Base-by-base conservation (phyloP, 495 filamentous ascomycete genomes). In the Aspergillus kassunensis region DNA sequence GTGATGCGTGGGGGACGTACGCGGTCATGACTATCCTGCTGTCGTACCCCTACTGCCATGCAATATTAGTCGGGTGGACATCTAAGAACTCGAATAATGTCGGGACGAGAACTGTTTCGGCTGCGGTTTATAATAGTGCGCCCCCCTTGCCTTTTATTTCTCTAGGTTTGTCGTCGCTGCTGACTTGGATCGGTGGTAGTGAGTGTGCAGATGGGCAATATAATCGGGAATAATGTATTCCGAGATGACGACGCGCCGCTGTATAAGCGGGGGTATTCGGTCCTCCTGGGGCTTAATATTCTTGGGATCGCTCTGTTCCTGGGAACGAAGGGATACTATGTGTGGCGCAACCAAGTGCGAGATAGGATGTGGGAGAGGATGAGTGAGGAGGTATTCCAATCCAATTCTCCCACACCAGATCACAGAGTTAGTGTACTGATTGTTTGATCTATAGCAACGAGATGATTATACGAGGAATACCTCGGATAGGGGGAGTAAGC, bases 31-130 rank as follows among this genome's bases (percentile, higher is more conserved):
- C 72, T 2, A 69, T 71, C 0, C 35, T 83, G 20, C 54, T 80
- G 10, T 74, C 70, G 39, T 80, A 81, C 44, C 80, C 81, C 0
- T 81, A 82, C 51, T 77, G 73, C 56, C 80, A 81, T 51, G 78
- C 84, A 0, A 84, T 87, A 20, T 72, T 84, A 41, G 83, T 85
- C 1, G 83, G 73, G 1, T 83, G 80, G 80, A 78, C 71, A 21
- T 79, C 77, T 0, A 69, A 74, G 51, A 84, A 87, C 57, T 74
- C 80, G 13, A 82, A 82, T 46, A 76, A 76, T 4, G 84, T 87
- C 4, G 67, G 83, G 1, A 85, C 82, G 0, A 62, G 84, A 10
- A 76, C 82, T 2, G 77, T 88, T 5, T 75, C 74, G 3, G 72
- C 81, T 15, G 66, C 81, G 4, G 58, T 79, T 16, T 83, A 83